A percentile compares a stretch with the other conserved stretches of the same genome.
phyloP scores from a whole-genome alignment of 345 rosid species.

The Moringa oleifera region DNA sequence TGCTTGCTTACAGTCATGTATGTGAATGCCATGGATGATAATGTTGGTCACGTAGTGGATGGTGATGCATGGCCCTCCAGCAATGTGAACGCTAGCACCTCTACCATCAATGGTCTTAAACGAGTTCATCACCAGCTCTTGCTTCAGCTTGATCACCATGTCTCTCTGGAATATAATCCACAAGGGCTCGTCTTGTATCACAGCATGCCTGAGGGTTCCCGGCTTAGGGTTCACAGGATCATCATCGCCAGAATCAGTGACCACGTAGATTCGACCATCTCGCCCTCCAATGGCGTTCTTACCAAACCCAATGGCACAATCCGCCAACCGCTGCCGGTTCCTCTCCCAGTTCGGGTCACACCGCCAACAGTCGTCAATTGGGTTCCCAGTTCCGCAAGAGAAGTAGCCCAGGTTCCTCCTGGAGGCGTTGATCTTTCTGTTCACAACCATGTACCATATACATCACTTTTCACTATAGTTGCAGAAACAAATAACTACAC shows the following conservation, averaged over 20 bases:
- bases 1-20: slow-evolving; percentile 63
- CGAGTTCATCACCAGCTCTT: slow-evolving; percentile 65
- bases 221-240: slow-evolving; percentile 57
- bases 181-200: slow-evolving; percentile 65
- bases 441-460: no score
- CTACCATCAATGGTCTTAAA: slow-evolving; percentile 77
- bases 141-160: slow-evolving; percentile 57
- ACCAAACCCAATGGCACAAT: slow-evolving; percentile 78
- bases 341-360: slow-evolving; percentile 70
- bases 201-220: slow-evolving; percentile 65
- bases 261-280: slow-evolving; percentile 55
- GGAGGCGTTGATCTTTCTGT: slow-evolving; percentile 65
- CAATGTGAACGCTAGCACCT: slow-evolving; percentile 72
- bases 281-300: slow-evolving; percentile 66
- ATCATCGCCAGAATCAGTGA: slow-evolving; percentile 51
- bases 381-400: slow-evolving; percentile 62
- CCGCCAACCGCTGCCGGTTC: slow-evolving; percentile 58
- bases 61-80: slow-evolving; percentile 70
- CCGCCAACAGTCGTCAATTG: slow-evolving; percentile 81
- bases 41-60: slow-evolving; percentile 57
- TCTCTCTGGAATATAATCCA: slow-evolving; percentile 78
- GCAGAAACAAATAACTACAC: neutral
- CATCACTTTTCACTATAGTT: neutral
- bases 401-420: slow-evolving; percentile 62
- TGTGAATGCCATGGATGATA: slow-evolving; percentile 64